A percentile compares a stretch with the other conserved stretches of the same genome.
These are phyloP conservation scores for Pythium aquatile DNA, from an alignment of 352 stramenopile genomes.

Conservation along the genomic window DNA sequence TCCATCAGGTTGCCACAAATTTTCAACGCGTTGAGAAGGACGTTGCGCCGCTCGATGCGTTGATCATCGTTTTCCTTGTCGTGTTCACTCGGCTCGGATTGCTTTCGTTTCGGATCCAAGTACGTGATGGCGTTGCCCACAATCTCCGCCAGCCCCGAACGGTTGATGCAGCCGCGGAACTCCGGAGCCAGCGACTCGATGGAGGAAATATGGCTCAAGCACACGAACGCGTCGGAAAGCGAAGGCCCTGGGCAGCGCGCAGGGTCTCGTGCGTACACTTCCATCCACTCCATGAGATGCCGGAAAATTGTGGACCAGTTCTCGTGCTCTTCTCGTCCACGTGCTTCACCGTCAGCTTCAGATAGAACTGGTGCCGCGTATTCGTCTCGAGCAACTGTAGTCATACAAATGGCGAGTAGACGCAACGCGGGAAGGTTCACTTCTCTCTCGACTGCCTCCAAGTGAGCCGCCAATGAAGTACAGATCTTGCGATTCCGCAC, in stretches of 20 bases:
- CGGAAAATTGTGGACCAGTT: conserved; percentile 42
- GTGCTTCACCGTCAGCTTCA: not conserved
- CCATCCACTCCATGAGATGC: conserved; percentile 73
- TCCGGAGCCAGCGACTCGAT: conserved; percentile 24
- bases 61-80: not conserved
- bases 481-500: conserved; percentile 35
- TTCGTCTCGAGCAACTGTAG: conserved; percentile 1
- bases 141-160: conserved; percentile 47
- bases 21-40: conserved; percentile 41
- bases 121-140: conserved; percentile 39
- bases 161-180: conserved; percentile 35
- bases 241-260: conserved; percentile 29
- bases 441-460: conserved; percentile 55
- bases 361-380: not conserved
- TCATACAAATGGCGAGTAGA: conserved; percentile 44
- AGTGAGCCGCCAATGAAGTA: conserved; percentile 34
- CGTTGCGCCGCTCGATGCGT: conserved; percentile 1
- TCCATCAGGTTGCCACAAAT: conserved; percentile 45
- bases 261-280: conserved; percentile 56
- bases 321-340: conserved; percentile 21
- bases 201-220: conserved; percentile 42
- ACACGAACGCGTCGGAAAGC: conserved; percentile 42
- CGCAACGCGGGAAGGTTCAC: conserved; percentile 44
- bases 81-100: not conserved
- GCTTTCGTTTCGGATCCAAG: conserved; percentile 27